phyloP scores from a whole-genome alignment of 768 basidiomycete species.

The Cubamyces lactineus region DNA sequence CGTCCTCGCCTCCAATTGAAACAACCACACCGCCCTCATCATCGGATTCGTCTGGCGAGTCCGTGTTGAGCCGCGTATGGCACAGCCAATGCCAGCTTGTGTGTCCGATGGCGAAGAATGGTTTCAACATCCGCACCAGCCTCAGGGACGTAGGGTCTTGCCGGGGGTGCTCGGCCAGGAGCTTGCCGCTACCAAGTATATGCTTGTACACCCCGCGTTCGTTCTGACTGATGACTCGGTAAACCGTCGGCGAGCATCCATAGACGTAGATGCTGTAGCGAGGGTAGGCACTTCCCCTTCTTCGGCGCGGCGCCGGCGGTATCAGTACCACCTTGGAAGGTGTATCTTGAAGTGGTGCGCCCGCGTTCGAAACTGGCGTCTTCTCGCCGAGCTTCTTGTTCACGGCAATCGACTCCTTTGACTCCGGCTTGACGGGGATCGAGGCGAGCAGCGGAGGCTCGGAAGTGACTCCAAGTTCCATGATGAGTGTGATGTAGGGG shows the following conservation, averaged over 20 bases:
- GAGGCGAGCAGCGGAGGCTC: not conserved
- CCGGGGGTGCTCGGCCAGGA: conserved; percentile 2
- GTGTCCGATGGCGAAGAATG: not conserved
- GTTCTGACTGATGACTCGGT: conserved; percentile 16
- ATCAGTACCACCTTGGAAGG: not conserved
- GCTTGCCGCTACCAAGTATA: not conserved
- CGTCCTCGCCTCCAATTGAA: too few relatives aligned
- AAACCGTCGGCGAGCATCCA: conserved; percentile 28
- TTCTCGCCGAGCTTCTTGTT: not conserved
- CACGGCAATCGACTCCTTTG: not conserved
- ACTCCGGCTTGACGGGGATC: not conserved
- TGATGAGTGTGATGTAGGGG: conserved; percentile 28
- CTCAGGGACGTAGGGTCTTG: conserved; percentile 1
- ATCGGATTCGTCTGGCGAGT: too few relatives aligned
- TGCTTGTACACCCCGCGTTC: not conserved
- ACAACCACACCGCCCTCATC: too few relatives aligned
- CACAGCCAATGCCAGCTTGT: too few relatives aligned
- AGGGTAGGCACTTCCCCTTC: conserved; percentile 17
- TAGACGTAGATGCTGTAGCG: conserved; percentile 27
- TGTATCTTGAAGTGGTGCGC: not conserved
- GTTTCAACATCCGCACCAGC: not conserved
- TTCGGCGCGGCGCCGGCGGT: not conserved
- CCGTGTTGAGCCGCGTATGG: too few relatives aligned
- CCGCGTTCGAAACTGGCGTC: not conserved
- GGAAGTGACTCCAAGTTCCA: conserved; percentile 25